Base-by-base conservation (phyloP, 2,329 filamentous ascomycete species). In the Graphilbum fragrans region DNA sequence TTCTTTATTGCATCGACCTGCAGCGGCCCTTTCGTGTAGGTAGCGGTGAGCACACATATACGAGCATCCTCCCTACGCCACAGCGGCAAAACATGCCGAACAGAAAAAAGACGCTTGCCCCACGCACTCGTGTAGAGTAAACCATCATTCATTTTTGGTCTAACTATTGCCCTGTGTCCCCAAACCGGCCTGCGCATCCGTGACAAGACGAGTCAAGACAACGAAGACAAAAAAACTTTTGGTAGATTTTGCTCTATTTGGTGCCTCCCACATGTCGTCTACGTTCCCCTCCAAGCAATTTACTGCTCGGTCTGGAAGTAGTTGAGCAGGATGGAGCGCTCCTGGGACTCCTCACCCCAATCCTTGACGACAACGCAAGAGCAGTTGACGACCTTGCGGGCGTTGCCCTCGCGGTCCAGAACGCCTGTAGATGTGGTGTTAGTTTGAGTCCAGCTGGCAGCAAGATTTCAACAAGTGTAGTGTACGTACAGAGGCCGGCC, bases 351-450 rank as follows among this genome's bases (percentile, higher is more conserved):
- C 80, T 96, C 92, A 79, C 92, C 92, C 92, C 92, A 98, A 71
- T 98, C 88, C 77, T 92, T 90, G 62, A 98, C 92, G 50, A 98
- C 92, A 61, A 98, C 92, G 78, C 92, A 96, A 63, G 90, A 96
- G 87, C 92, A 98, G 85, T 98, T 98, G 75, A 98, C 92, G 57
- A 98, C 90, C 83, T 98, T 98, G 72, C 92, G 86, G 61, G 92
- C 87, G 72, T 98, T 98, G 60, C 92, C 92, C 74, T 98, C 92
- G 64, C 92, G 90, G 76, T 98, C 92, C 60, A 98, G 81, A 58
- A 95, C 88, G 74, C 90, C 90, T 95, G 42, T 20, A n/a, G 7
- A 29, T 33, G n/a, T n/a, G n/a, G n/a, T n/a, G 16, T n/a, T 16
- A 20, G 41, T 44, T 37, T 42, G 31, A 7, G 11, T 16, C 3